phyloP scores from a whole-genome alignment of 192 early-diverging fungal species.

The Nowakowskiella sp. region DNA sequence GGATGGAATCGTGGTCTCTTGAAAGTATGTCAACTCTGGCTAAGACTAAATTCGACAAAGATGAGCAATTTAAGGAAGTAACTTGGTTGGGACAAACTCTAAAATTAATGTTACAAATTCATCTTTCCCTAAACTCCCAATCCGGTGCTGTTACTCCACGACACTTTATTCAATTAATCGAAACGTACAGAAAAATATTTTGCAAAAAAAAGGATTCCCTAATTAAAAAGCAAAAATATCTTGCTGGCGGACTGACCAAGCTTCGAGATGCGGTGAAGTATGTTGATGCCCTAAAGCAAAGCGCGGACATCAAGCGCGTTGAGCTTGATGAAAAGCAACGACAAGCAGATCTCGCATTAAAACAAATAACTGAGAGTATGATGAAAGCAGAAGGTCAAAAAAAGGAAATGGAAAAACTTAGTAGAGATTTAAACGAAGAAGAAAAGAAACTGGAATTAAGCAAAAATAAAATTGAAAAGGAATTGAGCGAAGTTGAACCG shows the following conservation, averaged over 20 bases:
- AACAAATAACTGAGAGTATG: conserved; percentile 59
- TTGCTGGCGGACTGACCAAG: conserved; percentile 44
- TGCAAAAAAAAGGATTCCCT: conserved; percentile 19
- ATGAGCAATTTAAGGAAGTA: conserved; percentile 2
- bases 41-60: conserved; percentile 5
- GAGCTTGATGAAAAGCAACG: conserved; percentile 47
- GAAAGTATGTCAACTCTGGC: conserved; percentile 38
- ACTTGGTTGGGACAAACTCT: conserved; percentile 22
- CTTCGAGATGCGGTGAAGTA: conserved; percentile 44
- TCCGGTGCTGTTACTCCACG: conserved; percentile 28
- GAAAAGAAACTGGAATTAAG: conserved; percentile 35
- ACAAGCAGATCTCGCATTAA: conserved; percentile 45
- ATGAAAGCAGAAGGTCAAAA: conserved; percentile 51
- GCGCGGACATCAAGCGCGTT: conserved; percentile 34
- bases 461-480: conserved; percentile 46
- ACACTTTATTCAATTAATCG: conserved; percentile 32
- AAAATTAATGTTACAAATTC: conserved; percentile 26
- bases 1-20: conserved; percentile 38
- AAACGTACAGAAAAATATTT: conserved; percentile 38
- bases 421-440: conserved; percentile 38
- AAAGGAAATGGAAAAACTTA: conserved; percentile 50
- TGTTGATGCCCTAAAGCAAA: conserved; percentile 49
- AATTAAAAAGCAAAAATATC: conserved; percentile 39
- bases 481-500: conserved; percentile 52
- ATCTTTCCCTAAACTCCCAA: conserved; percentile 6